Percentiles rank a stretch among this genome's conserved stretches.
Conservation (phyloP, 257 asterid species). For the Nyctanthes arbortristis region DNA sequence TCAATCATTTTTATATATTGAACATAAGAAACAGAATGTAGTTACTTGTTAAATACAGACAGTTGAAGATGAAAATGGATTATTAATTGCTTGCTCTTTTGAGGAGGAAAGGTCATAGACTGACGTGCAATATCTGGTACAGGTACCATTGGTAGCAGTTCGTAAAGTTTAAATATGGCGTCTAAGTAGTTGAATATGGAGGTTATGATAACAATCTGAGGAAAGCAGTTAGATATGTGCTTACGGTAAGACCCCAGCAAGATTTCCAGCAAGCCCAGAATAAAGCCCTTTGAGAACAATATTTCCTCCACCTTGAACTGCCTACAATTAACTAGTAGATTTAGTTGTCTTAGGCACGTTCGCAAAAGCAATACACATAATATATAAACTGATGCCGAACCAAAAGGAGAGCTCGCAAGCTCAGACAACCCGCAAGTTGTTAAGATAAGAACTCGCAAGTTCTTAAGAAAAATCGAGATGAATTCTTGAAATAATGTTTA, state of each 20-base stretch:
- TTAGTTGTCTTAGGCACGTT: slow-evolving; percentile 17
- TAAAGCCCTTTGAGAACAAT: slow-evolving; percentile 86
- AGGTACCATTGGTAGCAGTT: background rate
- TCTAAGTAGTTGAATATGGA: background rate
- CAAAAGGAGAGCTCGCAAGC: too few relatives aligned
- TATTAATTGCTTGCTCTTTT: background rate
- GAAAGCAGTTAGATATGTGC: slow-evolving; percentile 24
- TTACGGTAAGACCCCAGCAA: slow-evolving; percentile 98
- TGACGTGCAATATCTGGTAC: background rate
- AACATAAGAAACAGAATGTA: background rate
- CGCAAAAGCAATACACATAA: slow-evolving; percentile 12
- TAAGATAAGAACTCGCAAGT: too few relatives aligned
- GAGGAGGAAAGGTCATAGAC: background rate
- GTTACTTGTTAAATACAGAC: background rate
- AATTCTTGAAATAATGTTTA: too few relatives aligned
- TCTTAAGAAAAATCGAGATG: too few relatives aligned
- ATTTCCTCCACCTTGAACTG: slow-evolving; percentile 89
- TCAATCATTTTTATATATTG: background rate
- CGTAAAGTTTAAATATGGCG: background rate
- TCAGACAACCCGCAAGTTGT: too few relatives aligned
- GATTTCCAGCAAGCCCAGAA: slow-evolving; percentile 92
- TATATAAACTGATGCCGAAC: too few relatives aligned
- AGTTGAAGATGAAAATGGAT: background rate
- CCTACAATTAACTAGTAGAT: slow-evolving; percentile 47
- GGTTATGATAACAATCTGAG: background rate